A percentile compares a stretch with the other conserved stretches of the same genome.
phyloP scores from a whole-genome alignment of 1,284 basidiomycete genomes.

The Heterobasidion parviporum region DNA sequence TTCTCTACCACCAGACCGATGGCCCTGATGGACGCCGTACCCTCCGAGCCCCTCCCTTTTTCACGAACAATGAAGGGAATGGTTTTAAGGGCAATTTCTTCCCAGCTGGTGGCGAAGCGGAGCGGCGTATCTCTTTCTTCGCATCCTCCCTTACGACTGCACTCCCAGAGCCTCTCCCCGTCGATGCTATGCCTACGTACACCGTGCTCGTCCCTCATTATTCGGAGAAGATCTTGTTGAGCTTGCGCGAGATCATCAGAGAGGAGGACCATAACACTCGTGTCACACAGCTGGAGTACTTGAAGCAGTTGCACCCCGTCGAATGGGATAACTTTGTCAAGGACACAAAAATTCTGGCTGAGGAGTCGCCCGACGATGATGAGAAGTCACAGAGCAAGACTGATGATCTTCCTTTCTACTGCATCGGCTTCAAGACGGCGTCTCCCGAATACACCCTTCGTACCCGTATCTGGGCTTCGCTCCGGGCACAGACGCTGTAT shows the following conservation, averaged over 20 bases:
- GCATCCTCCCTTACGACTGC: conserved; percentile 91
- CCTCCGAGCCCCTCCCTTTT: conserved; percentile 90
- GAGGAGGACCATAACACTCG: conserved; percentile 96
- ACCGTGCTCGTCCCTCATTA: conserved; percentile 96
- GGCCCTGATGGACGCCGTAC: conserved; percentile 80
- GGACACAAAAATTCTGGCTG: conserved; percentile 98
- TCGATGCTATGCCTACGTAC: conserved; percentile 96
- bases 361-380: conserved; percentile 71
- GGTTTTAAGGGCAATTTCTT: conserved; percentile 80
- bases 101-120: conserved; percentile 89
- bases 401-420: conserved; percentile 98
- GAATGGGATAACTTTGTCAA: conserved; percentile 99
- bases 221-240: conserved; percentile 92
- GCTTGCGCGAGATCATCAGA: conserved; percentile 91
- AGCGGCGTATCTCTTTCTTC: conserved; percentile 95
- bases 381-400: conserved; percentile 74
- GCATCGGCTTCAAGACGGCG: conserved; percentile 98
- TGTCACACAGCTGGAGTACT: conserved; percentile 90
- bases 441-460: conserved; percentile 98
- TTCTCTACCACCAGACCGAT: conserved; percentile 92
- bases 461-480: conserved; percentile 98
- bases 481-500: conserved; percentile 97
- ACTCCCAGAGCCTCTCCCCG: conserved; percentile 86
- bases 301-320: conserved; percentile 98
- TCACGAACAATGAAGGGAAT: conserved; percentile 80